Evolutionary conservation across 495 filamentous ascomycete genomes (phyloP).

Genomic region (Podospora comata): DNA sequence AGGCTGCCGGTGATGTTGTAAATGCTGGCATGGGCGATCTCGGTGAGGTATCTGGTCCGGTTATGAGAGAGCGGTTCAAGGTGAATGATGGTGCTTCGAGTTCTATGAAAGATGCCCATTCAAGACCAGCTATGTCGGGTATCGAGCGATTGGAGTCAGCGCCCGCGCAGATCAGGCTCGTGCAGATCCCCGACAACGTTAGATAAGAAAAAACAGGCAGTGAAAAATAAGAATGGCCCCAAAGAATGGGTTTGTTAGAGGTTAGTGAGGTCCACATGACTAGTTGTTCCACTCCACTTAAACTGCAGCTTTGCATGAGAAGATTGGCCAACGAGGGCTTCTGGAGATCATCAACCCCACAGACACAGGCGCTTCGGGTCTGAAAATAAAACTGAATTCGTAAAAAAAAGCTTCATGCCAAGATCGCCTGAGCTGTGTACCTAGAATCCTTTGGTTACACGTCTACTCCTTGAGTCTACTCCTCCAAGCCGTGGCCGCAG

Average conservation of each 20-base stretch:
- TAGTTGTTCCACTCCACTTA: background rate
- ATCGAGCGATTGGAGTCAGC: background rate
- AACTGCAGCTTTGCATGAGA: background rate
- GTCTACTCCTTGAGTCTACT: background rate
- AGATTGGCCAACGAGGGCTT: too few relatives aligned
- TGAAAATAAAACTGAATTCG: background rate
- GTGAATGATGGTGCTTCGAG: too few relatives aligned
- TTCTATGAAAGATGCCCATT: too few relatives aligned
- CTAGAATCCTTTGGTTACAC: background rate
- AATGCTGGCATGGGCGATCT: too few relatives aligned
- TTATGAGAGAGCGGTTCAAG: too few relatives aligned
- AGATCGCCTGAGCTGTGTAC: background rate
- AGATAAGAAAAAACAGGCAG: background rate
- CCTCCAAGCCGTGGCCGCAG: background rate
- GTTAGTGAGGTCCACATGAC: background rate
- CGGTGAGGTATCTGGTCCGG: too few relatives aligned
- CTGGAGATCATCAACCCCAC: too few relatives aligned
- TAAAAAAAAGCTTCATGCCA: background rate
- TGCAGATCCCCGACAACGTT: background rate
- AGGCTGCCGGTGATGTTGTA: too few relatives aligned
- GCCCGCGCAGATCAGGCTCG: background rate
- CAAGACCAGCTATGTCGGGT: too few relatives aligned
- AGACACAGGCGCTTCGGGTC: too few relatives aligned
- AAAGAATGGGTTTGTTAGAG: too few relatives aligned
- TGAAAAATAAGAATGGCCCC: background rate